Percentiles rank a stretch among this genome's conserved stretches.
phyloP scores from a whole-genome alignment of 169 alveolate species.

The Plasmodium adleri region DNA sequence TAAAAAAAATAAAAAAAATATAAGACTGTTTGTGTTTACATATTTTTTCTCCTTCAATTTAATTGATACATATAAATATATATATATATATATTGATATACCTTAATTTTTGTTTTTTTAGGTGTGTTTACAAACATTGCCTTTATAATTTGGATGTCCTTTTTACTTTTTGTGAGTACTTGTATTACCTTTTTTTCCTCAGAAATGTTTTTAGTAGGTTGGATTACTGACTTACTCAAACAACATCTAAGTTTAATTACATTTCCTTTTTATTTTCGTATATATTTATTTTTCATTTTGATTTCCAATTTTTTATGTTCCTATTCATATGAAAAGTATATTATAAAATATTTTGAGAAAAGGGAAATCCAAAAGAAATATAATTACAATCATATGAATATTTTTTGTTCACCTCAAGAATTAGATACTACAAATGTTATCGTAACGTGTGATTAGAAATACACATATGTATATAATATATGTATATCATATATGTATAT shows the following conservation, averaged over 20 bases:
- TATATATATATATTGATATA: neutral
- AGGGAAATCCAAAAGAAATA: neutral
- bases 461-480: too few species aligned
- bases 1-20: too few species aligned
- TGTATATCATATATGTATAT: too few species aligned
- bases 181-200: constrained; percentile 2
- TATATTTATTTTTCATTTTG: neutral
- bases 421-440: neutral
- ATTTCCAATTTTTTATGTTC: neutral
- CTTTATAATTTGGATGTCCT: neutral
- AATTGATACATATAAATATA: neutral
- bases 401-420: neutral
- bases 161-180: neutral
- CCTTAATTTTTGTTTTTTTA: neutral
- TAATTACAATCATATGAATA: neutral
- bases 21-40: neutral
- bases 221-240: neutral
- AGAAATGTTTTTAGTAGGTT: neutral
- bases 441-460: neutral
- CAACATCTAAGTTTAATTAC: neutral
- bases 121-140: constrained; percentile 1
- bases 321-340: neutral
- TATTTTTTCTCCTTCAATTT: neutral
- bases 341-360: constrained; percentile 2
- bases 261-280: neutral